Evolutionary conservation across 2,329 filamentous ascomycete species (phyloP), one percentile per base, ranked within the genome.

Genomic region (Fusarium algeriense): DNA sequence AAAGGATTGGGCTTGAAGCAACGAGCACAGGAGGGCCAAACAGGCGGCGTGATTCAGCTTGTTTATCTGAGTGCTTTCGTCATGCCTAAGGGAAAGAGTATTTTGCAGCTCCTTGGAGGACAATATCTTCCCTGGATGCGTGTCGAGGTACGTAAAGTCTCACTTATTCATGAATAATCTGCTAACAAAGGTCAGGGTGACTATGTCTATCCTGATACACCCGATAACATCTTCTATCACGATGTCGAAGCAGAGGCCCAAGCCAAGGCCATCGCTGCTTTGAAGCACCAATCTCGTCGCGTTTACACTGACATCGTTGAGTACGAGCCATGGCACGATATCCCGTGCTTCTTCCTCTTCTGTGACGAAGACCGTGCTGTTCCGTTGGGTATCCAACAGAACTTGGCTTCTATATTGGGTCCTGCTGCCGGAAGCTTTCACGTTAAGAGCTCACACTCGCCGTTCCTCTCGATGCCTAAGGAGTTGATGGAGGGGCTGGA

Each of bases 81-180:
- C 5, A 60, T 67, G 32, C 61, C 64, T 2, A 48, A 43, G 15
- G 64, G 46, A 12, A 35, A 38, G 2, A 45, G 54, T 4, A 38
- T 67, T 4, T 3, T 66, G 7, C 41, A 26, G 2, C 23, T 52
- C 1, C 53, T 67, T 32, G 64, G 64, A 0, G 61, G 64, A 14
- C 37, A 67, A 26, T 66, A 53, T 53, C 41, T 67, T 2, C 64
- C 61, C 0, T 67, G 64, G 64, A 67, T 67, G 64, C 61, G 64
- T 1, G 61, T 54, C 1, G 54, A 67, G 54, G 64, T 66, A 40
- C 20, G 53, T 45, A 8, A 9, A 15, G 1, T 20, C 5, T 7
- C 9, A 1, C 19, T 43, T 5, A 11, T 23, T 11, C 10, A 44
- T 34, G 17, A 3, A 6, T 23, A 13, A 23, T 2, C 30, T 60